These are phyloP conservation scores for Metschnikowia continentalis DNA, from an alignment of 805 yeast species.

Conservation along the genomic window DNA sequence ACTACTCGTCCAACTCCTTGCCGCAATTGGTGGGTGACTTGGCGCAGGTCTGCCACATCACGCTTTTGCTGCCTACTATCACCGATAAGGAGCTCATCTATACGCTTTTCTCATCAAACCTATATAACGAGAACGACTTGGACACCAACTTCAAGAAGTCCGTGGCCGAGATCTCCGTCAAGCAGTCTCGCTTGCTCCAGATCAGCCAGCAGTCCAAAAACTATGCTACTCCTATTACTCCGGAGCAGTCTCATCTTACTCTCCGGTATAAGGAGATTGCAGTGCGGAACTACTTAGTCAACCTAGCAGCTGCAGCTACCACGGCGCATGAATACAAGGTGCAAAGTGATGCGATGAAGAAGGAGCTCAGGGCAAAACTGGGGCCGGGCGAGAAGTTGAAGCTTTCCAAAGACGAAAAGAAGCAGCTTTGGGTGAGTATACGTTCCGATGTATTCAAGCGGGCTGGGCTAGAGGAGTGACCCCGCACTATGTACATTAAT, in stretches of 20 bases:
- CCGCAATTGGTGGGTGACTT: conserved; percentile 42
- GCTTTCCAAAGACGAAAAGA: conserved; percentile 39
- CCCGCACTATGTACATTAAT: background rate
- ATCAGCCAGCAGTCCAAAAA: conserved; percentile 24
- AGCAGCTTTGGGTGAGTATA: conserved; percentile 45
- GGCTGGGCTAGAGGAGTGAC: conserved; percentile 38
- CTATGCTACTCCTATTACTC: conserved; percentile 26
- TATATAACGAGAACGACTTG: conserved; percentile 47
- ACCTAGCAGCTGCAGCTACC: conserved; percentile 52
- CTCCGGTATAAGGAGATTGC: conserved; percentile 44
- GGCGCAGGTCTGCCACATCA: conserved; percentile 37
- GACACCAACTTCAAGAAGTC: conserved; percentile 41
- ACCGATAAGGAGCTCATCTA: conserved; percentile 41
- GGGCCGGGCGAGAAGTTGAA: conserved; percentile 22
- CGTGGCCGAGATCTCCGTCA: conserved; percentile 48
- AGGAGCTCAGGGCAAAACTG: conserved; percentile 16
- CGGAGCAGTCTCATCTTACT: conserved; percentile 29
- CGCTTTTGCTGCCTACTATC: conserved; percentile 35
- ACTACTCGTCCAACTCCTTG: conserved; percentile 28
- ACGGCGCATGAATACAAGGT: conserved; percentile 37
- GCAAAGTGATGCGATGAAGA: conserved; percentile 32
- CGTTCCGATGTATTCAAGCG: conserved; percentile 49
- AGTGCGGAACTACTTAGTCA: conserved; percentile 46
- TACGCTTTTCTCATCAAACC: conserved; percentile 36
- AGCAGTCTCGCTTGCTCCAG: conserved; percentile 42